A percentile compares a stretch with the other conserved stretches of the same genome.
phyloP scores from a whole-genome alignment of 169 alveolate species.

The Fabrea salina region DNA sequence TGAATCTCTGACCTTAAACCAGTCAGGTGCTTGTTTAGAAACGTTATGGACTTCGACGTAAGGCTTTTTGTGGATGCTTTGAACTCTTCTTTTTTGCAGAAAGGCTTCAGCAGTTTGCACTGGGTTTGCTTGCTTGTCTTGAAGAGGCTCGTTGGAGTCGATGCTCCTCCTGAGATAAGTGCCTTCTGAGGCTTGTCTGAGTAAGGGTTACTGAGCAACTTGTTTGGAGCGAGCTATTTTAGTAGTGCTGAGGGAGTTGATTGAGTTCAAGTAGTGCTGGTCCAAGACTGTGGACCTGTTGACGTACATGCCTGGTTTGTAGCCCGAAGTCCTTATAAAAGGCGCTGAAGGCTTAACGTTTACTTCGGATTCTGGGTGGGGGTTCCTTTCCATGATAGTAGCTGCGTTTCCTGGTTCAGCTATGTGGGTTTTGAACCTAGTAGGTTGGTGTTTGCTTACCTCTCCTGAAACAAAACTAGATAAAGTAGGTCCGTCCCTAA shows the following conservation, averaged over 20 bases:
- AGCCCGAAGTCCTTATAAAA: background rate
- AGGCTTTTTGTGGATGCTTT: background rate
- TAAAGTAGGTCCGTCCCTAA: too few relatives aligned
- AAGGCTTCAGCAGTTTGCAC: background rate
- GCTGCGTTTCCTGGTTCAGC: constrained; percentile 6
- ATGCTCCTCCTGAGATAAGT: background rate
- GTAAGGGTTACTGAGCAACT: background rate
- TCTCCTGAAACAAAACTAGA: too few relatives aligned
- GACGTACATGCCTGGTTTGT: too few relatives aligned
- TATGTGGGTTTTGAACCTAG: background rate
- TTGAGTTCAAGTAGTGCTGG: too few relatives aligned
- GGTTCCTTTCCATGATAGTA: background rate
- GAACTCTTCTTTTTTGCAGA: background rate
- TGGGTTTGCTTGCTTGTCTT: background rate
- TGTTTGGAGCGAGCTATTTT: background rate
- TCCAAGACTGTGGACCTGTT: too few relatives aligned
- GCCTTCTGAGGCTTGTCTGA: background rate
- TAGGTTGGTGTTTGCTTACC: too few relatives aligned
- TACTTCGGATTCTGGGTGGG: background rate
- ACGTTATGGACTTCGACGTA: background rate
- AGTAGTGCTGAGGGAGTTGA: background rate
- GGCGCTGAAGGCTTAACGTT: background rate
- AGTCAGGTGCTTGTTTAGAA: background rate
- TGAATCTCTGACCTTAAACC: background rate
- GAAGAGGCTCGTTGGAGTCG: background rate